phyloP scores from a whole-genome alignment of 2,329 filamentous ascomycete species.

The Metarhizium robertsii region DNA sequence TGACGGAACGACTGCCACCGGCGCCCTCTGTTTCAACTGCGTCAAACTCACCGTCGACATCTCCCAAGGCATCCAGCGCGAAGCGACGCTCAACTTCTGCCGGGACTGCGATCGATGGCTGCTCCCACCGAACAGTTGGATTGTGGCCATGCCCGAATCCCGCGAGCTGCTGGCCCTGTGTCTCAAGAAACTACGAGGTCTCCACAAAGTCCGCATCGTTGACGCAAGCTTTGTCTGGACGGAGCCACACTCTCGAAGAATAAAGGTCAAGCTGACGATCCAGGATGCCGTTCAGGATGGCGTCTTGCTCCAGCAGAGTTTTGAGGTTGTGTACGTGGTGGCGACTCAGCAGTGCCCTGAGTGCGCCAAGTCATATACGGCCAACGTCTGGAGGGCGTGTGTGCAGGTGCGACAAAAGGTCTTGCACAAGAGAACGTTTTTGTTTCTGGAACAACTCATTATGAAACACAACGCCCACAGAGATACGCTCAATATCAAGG shows the following conservation, averaged over 20 bases:
- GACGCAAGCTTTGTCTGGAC: slow-evolving; percentile 98
- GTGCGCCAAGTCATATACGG: slow-evolving; percentile 90
- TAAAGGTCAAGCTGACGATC: slow-evolving; percentile 93
- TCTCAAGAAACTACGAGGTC: slow-evolving; percentile 74
- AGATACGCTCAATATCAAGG: slow-evolving; percentile 97
- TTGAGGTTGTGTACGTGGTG: slow-evolving; percentile 89
- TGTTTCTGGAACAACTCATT: slow-evolving; percentile 82
- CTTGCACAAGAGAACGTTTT: slow-evolving; percentile 72
- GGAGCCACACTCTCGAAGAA: slow-evolving; percentile 84
- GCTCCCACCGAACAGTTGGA: slow-evolving; percentile 76
- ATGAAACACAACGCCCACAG: slow-evolving; percentile 86
- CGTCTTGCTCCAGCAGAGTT: slow-evolving; percentile 75
- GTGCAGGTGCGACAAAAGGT: slow-evolving; percentile 98
- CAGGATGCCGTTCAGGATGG: slow-evolving; percentile 60
- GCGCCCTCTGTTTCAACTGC: slow-evolving; percentile 91
- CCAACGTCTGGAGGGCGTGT: slow-evolving; percentile 87
- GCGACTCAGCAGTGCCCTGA: slow-evolving; percentile 91
- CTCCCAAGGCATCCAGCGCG: slow-evolving; percentile 80
- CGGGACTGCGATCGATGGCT: slow-evolving; percentile 92
- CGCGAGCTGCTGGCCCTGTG: slow-evolving; percentile 89
- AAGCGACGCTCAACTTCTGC: slow-evolving; percentile 85
- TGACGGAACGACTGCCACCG: slow-evolving; percentile 77
- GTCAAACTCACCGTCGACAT: slow-evolving; percentile 92
- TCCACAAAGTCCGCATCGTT: slow-evolving; percentile 87
- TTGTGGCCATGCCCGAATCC: slow-evolving; percentile 76